phyloP scores from a whole-genome alignment of 2,329 filamentous ascomycete genomes.

The Amylocarpus encephaloides region DNA sequence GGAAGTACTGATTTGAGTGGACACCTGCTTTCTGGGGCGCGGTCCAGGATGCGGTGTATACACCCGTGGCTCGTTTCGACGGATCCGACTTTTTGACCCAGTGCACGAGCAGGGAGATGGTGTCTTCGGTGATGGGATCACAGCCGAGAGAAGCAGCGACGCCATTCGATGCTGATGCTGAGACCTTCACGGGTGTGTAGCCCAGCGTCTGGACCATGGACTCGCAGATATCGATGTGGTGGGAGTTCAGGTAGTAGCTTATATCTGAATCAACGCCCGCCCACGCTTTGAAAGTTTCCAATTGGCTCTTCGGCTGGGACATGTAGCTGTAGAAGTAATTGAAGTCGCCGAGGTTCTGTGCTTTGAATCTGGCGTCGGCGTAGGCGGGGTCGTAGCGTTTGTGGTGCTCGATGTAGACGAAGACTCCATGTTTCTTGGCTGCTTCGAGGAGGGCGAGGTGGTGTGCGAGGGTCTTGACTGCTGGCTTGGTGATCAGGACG shows the following conservation, averaged over 20 bases:
- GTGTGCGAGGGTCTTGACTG: constrained; percentile 75
- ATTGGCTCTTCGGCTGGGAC: constrained; percentile 27
- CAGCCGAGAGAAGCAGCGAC: constrained; percentile 76
- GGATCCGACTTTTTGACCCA: constrained; percentile 71
- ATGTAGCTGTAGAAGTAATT: constrained; percentile 94
- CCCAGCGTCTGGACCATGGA: constrained; percentile 73
- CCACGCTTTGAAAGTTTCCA: constrained; percentile 31
- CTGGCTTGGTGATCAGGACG: constrained; percentile 90
- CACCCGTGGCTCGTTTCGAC: constrained; percentile 69
- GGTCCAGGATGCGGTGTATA: constrained; percentile 93
- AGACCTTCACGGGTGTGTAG: constrained; percentile 72
- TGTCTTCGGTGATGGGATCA: constrained; percentile 77
- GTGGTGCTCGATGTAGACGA: constrained; percentile 93
- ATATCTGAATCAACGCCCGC: constrained; percentile 89
- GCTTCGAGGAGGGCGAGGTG: constrained; percentile 71
- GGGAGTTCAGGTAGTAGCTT: constrained; percentile 91
- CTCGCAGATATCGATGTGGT: constrained; percentile 90
- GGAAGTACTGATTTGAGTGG: constrained; percentile 97
- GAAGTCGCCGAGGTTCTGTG: constrained; percentile 78
- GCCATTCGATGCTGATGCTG: constrained; percentile 70
- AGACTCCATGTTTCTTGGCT: constrained; percentile 68
- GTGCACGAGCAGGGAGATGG: constrained; percentile 82
- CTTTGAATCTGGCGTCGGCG: constrained; percentile 75
- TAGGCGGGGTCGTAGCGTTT: constrained; percentile 95
- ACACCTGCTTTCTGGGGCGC: constrained; percentile 88